These are phyloP conservation scores for Rugonectria rugulosa DNA, from an alignment of 2,329 filamentous ascomycete genomes.

Conservation along the genomic window DNA sequence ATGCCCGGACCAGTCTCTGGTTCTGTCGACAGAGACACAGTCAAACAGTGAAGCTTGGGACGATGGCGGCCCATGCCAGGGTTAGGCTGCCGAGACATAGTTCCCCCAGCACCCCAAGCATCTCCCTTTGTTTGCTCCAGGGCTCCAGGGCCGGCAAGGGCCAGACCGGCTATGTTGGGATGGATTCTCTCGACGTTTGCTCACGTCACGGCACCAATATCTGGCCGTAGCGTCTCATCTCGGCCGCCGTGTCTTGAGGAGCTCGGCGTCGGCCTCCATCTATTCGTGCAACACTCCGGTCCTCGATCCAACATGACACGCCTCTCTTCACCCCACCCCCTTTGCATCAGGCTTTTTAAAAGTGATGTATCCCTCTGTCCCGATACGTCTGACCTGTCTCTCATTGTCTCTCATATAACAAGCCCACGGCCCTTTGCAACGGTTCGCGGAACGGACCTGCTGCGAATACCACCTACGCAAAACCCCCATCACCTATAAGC, in stretches of 20 bases:
- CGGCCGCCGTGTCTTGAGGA: constrained; percentile 22
- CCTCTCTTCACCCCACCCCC: constrained; percentile 18
- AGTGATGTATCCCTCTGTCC: constrained; percentile 15
- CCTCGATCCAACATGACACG: constrained; percentile 9
- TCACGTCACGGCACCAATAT: constrained; percentile 10
- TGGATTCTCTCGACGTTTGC: constrained; percentile 1
- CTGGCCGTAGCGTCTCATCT: constrained; percentile 28
- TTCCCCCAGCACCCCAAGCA: background rate
- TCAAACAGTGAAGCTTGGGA: too few species aligned
- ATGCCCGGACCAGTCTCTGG: constrained; percentile 3
- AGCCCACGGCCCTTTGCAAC: constrained; percentile 3
- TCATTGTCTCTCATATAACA: constrained; percentile 17
- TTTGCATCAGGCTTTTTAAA: constrained; percentile 19
- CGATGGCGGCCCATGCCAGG: too few species aligned
- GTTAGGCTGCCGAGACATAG: too few species aligned
- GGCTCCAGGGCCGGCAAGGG: constrained; percentile 27
- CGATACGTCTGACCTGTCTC: constrained; percentile 20
- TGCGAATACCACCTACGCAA: constrained; percentile 20
- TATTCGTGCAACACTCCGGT: constrained; percentile 9
- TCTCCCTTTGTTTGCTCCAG: constrained; percentile 16
- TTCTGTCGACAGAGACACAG: background rate
- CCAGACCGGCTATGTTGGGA: constrained; percentile 16
- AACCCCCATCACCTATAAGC: constrained; percentile 19
- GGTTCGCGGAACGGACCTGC: background rate
- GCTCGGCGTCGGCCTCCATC: constrained; percentile 17